Conservation (phyloP, 768 basidiomycete species). For the Leccinum broughii region DNA sequence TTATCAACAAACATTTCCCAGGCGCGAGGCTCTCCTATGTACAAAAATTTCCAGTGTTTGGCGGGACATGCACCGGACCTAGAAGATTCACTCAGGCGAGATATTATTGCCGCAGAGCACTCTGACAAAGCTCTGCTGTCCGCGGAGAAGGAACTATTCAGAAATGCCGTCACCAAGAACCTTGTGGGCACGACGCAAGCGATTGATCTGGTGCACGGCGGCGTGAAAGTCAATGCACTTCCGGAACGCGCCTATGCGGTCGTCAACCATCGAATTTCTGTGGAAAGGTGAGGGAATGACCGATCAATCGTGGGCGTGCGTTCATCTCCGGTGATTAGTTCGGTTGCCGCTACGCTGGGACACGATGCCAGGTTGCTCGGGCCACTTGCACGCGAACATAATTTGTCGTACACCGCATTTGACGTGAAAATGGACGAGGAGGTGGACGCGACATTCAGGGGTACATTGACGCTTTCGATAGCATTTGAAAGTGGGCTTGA, state of each 20-base stretch:
- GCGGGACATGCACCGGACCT: constrained; percentile 62
- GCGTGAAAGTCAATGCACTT: constrained; percentile 75
- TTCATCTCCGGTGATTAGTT: constrained; percentile 18
- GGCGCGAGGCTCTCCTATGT: constrained; percentile 59
- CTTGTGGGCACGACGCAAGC: constrained; percentile 75
- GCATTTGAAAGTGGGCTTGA: constrained; percentile 51
- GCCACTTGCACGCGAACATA: constrained; percentile 50
- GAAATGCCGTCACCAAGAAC: constrained; percentile 42
- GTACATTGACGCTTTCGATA: constrained; percentile 50
- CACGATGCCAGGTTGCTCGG: constrained; percentile 46
- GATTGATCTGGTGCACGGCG: constrained; percentile 66
- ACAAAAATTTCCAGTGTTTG: constrained; percentile 61
- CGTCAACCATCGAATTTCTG: constrained; percentile 72
- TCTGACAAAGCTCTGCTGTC: constrained; percentile 52
- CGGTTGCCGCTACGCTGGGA: constrained; percentile 43
- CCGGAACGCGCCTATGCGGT: constrained; percentile 72
- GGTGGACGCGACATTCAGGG: constrained; percentile 36
- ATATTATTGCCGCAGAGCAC: constrained; percentile 46
- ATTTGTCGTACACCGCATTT: constrained; percentile 62
- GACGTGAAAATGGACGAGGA: constrained; percentile 40
- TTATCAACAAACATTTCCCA: constrained; percentile 20
- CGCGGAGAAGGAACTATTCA: constrained; percentile 49
- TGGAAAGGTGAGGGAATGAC: constrained; percentile 45
- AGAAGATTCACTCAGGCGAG: constrained; percentile 44
- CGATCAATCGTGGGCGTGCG: not conserved